Evolutionary conservation across 805 yeast species (phyloP).

Genomic region (Starmerella bombi): DNA sequence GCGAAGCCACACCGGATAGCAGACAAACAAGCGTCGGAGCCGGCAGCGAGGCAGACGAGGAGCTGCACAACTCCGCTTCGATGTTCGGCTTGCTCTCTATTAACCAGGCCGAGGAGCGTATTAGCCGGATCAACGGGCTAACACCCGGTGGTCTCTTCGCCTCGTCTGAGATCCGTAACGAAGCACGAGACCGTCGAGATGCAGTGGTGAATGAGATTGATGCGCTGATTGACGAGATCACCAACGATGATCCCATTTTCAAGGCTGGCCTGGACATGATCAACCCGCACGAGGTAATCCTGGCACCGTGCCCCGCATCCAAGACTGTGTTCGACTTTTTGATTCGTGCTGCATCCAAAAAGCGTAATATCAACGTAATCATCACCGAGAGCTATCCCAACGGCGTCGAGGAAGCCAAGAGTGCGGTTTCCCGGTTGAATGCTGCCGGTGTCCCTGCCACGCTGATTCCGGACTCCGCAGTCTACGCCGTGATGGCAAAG

Average conservation of each 20-base stretch:
- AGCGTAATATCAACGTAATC: slow-evolving; percentile 75
- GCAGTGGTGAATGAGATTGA: slow-evolving; percentile 37
- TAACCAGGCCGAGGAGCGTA: slow-evolving; percentile 22
- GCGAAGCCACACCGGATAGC: not conserved
- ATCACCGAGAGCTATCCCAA: slow-evolving; percentile 91
- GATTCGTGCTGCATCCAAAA: slow-evolving; percentile 73
- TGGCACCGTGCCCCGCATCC: slow-evolving; percentile 92
- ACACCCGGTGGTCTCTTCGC: slow-evolving; percentile 17
- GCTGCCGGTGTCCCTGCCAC: slow-evolving; percentile 81
- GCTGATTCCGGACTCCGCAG: slow-evolving; percentile 83
- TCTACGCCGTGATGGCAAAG: slow-evolving; percentile 89
- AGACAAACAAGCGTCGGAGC: slow-evolving; percentile 4
- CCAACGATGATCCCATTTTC: slow-evolving; percentile 81
- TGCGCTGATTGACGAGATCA: slow-evolving; percentile 82
- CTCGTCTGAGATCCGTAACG: slow-evolving; percentile 8
- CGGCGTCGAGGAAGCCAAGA: slow-evolving; percentile 61
- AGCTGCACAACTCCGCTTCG: slow-evolving; percentile 29
- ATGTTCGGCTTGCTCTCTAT: slow-evolving; percentile 79
- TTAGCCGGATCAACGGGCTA: slow-evolving; percentile 5
- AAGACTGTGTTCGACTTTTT: slow-evolving; percentile 78
- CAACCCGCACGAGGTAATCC: slow-evolving; percentile 58
- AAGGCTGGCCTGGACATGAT: slow-evolving; percentile 83
- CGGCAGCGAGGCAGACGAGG: slow-evolving; percentile 10
- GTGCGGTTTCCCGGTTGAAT: slow-evolving; percentile 65
- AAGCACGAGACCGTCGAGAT: slow-evolving; percentile 20